Evolutionary conservation across 2,329 filamentous ascomycete genomes (phyloP), one percentile per base, ranked within the genome.

Genomic region (Phaeosphaeria sp.): DNA sequence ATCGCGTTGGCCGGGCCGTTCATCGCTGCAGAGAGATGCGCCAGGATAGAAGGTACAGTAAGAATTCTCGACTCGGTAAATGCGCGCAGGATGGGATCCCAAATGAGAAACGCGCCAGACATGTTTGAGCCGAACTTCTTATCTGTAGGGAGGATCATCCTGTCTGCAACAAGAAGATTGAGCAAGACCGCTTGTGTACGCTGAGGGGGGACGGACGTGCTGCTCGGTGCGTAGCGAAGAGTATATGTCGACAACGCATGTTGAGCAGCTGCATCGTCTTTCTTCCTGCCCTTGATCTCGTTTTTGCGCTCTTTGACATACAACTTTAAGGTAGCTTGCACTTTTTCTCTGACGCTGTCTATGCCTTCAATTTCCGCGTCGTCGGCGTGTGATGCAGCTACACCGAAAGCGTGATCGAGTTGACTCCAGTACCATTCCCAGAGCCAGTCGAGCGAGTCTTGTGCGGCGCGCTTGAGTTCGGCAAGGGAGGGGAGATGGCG

Each of bases 351-450:
- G 47, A 61, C 23, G 11, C 52, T 51, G 3, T 52, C 52, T 41
- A 54, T 41, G 17, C 53, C 52, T 22, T 62, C 54, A 7, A n/a
- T 39, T 41, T 58, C 56, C 6, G 51, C 52, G 41, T 22, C 22
- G 9, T 21, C 25, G 6, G 20, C 30, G 6, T 23, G 25, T 10
- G 48, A 13, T 11, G 25, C 23, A 23, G 55, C 10, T 2, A 52
- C 50, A 1, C 56, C 49, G 50, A 76, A 70, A 3, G 66, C 67
- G n/a, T 63, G 21, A 54, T 82, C 80, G 20, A 88, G 72, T 39
- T 79, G 78, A 13, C 71, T 78, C 93, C 93, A 98, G 80, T 96
- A 97, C 75, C 91, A 91, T 52, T 88, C 84, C 91, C 92, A 97
- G 51, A 97, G 88, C 93, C 93, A 97, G 46, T 83, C 81, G 60